These are phyloP conservation scores for Alternaria consortialis DNA, from an alignment of 2,329 filamentous ascomycete genomes.

Conservation along the genomic window DNA sequence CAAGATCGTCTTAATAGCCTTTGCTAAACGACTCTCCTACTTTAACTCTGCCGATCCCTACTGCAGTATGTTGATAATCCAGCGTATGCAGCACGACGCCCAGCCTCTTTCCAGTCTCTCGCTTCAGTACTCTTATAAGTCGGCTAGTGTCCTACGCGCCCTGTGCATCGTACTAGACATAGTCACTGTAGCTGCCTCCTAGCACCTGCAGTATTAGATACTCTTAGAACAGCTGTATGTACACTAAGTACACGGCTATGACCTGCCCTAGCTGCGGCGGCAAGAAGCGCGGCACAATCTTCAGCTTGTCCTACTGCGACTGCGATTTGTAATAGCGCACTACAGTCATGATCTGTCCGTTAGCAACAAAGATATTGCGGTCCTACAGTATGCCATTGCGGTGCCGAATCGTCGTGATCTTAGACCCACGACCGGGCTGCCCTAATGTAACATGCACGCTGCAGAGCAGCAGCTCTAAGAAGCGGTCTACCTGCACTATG, in stretches of 20 bases:
- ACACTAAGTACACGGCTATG: constrained; percentile 29
- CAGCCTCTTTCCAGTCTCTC: constrained; percentile 25
- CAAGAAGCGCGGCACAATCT: constrained; percentile 36
- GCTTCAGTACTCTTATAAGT: constrained; percentile 22
- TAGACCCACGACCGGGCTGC: constrained; percentile 18
- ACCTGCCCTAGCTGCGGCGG: constrained; percentile 29
- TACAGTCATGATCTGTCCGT: constrained; percentile 26
- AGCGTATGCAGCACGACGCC: constrained; percentile 23
- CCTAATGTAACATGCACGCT: not conserved
- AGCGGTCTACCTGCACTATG: not conserved
- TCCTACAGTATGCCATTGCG: constrained; percentile 19
- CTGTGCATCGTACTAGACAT: constrained; percentile 9
- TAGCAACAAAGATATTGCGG: constrained; percentile 30
- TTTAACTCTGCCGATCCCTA: constrained; percentile 23
- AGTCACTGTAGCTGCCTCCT: constrained; percentile 17
- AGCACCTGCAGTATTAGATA: constrained; percentile 25
- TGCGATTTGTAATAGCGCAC: constrained; percentile 35
- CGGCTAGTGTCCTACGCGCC: not conserved
- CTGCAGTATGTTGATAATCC: constrained; percentile 20
- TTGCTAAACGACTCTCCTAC: constrained; percentile 24
- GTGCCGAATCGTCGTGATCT: constrained; percentile 27
- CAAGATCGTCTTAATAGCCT: constrained; percentile 28
- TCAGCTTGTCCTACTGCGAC: constrained; percentile 33
- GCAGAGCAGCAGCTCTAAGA: constrained; percentile 3
- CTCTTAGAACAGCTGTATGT: constrained; percentile 30